Conservation (phyloP, 352 stramenopile genomes). For the Pythium rhizo-oryzae region DNA sequence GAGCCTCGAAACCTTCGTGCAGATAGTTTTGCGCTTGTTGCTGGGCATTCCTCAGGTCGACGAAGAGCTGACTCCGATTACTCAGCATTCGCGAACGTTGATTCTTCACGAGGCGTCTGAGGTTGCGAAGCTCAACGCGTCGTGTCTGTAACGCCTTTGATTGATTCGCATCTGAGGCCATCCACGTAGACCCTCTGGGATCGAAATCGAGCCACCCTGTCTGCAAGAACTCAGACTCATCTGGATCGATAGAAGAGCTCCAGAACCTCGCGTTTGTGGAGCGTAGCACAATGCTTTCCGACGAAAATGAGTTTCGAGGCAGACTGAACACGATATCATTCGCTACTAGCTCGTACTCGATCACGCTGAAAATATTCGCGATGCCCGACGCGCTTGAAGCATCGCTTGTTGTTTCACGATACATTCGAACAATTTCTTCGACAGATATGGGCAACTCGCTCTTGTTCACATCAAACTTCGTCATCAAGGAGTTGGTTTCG, state of each 20-base stretch:
- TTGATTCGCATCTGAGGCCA: conserved; percentile 12
- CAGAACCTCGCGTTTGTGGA: conserved; percentile 77
- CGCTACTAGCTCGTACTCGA: conserved; percentile 69
- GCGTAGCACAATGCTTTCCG: conserved; percentile 71
- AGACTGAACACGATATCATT: conserved; percentile 85
- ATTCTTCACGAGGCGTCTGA: conserved; percentile 80
- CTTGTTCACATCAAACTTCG: conserved; percentile 28
- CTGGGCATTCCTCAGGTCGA: conserved; percentile 79
- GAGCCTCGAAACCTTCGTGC: conserved; percentile 77
- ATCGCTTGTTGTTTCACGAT: conserved; percentile 23
- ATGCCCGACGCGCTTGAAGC: background rate
- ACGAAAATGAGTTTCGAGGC: conserved; percentile 77
- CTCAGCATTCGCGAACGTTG: conserved; percentile 80
- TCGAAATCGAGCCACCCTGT: conserved; percentile 76
- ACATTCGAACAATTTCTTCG: conserved; percentile 34
- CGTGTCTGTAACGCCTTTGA: conserved; percentile 64
- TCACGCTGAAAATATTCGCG: conserved; percentile 10
- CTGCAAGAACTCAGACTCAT: conserved; percentile 74
- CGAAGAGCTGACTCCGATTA: conserved; percentile 81
- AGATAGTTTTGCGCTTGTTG: conserved; percentile 86
- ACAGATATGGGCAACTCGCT: conserved; percentile 28
- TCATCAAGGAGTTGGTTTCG: conserved; percentile 12
- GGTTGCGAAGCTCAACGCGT: conserved; percentile 68
- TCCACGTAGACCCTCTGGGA: conserved; percentile 26
- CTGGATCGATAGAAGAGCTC: conserved; percentile 67